Evolutionary conservation across 306 rosid species (phyloP), one percentile per base, ranked within the genome.

Genomic region (Abrus precatorius): DNA sequence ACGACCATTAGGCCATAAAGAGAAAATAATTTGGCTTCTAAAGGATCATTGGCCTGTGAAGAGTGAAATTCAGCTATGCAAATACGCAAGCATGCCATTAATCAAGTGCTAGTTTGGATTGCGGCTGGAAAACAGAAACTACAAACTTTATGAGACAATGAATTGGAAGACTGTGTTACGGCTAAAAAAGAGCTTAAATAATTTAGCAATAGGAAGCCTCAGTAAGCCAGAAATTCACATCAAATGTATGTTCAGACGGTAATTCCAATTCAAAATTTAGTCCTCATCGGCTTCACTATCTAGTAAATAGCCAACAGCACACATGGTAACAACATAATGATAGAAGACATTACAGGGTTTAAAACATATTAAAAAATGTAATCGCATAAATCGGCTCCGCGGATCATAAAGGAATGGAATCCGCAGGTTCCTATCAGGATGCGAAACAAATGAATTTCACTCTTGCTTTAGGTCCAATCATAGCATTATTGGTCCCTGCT

Each of bases 351-450:
- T 20, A 20, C 0, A 20, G 20, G 29, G 5, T 30, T 28, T 0
- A 0, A 1, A 13, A 72, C 27, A 74, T 1, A 9, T 2, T 50
- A 38, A 14, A 2, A 72, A 68, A 77, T 92, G 91, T 91, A 90
- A 92, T 89, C 95, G 88, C 94, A 94, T 6, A 82, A 88, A 94
- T 12, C 94, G 98, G 97, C 97, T 84, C 97, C 83, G 82, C 77
- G 73, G 85, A 87, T 80, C 86, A 60, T 32, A 2, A 4, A 28
- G 7, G 1, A 10, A 11, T 12, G 55, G 44, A 83, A 89, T 84
- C 80, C 73, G 78, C 96, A 92, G 94, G 65, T 94, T 92, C 97
- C 94, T 92, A 90, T 88, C 92, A 92, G 43, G 69, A 82, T 80
- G 91, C 91, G 88, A 91, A 88, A 87, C 76, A 32, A 54, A 67